phyloP scores from a whole-genome alignment of 202 grass and related monocot genomes.

The Panicum virgatum region DNA sequence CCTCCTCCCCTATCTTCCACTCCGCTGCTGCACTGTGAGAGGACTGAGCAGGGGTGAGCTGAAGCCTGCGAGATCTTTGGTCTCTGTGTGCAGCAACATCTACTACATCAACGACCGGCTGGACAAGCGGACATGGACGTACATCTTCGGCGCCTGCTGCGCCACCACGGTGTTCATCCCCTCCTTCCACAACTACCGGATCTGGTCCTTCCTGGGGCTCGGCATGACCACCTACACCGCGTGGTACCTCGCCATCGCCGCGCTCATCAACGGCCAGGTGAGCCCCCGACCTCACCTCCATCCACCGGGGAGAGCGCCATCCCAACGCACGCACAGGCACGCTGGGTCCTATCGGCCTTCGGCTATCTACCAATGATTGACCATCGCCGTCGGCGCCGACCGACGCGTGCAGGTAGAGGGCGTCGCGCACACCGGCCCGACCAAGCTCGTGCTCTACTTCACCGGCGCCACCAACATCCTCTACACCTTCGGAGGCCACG shows the following conservation, averaged over 20 bases:
- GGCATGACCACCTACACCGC: conserved; percentile 99
- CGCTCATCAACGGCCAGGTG: conserved; percentile 86
- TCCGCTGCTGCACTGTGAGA: background rate
- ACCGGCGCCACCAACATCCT: conserved; percentile 99
- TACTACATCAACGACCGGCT: conserved; percentile 99
- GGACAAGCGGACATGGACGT: conserved; percentile 99
- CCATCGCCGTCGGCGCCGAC: background rate
- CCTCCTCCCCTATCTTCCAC: too few species aligned
- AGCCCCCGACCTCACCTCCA: background rate
- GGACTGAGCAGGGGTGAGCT: background rate
- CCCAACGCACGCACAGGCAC: background rate
- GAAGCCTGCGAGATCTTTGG: background rate
- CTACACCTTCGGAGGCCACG: conserved; percentile 98
- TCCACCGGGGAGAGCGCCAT: conserved; percentile 7
- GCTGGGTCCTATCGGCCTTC: background rate
- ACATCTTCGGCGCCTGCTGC: conserved; percentile 99
- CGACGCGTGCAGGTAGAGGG: conserved; percentile 58
- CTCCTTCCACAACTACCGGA: conserved; percentile 99
- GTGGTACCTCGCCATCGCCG: conserved; percentile 95
- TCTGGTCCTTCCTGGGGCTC: conserved; percentile 98
- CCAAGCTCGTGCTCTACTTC: conserved; percentile 94
- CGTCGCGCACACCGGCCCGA: conserved; percentile 65
- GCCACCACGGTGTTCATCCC: conserved; percentile 99
- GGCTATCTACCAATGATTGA: background rate
- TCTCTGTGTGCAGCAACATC: conserved; percentile 69